Percentiles rank a stretch among this genome's conserved stretches.
phyloP scores from a whole-genome alignment of 352 stramenopile species.

The Globisporangium okanoganense region DNA sequence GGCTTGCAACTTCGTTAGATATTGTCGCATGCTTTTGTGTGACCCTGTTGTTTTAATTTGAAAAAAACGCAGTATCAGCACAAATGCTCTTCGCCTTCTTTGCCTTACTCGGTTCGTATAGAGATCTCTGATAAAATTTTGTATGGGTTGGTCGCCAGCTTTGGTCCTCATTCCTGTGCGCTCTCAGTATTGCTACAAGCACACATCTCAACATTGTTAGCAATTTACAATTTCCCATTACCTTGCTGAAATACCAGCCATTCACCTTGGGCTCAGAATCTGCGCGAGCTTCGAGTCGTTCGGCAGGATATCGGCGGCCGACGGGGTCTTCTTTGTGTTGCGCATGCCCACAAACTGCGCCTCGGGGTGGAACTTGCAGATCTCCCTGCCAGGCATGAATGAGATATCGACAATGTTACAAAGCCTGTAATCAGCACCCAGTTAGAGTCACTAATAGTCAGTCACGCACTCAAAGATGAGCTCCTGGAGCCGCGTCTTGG shows the following conservation, averaged over 20 bases:
- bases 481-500: conserved; percentile 76
- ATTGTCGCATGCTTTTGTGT: not conserved
- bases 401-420: not conserved
- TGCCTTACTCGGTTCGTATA: not conserved
- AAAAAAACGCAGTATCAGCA: not conserved
- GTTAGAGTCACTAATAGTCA: too few species aligned
- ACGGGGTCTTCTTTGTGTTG: not conserved
- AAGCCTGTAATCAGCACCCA: too few species aligned
- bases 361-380: conserved; percentile 70
- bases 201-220: not conserved
- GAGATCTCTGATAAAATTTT: not conserved
- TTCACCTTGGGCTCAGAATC: conserved; percentile 53
- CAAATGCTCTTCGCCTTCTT: not conserved
- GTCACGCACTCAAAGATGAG: conserved; percentile 81
- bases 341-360: conserved; percentile 20
- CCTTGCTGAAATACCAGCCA: not conserved
- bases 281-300: conserved; percentile 34
- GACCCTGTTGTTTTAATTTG: not conserved
- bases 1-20: not conserved
- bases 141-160: not conserved
- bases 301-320: conserved; percentile 4
- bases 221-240: not conserved
- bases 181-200: conserved; percentile 12
- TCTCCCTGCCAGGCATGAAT: conserved; percentile 16
- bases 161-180: not conserved